These are phyloP conservation scores for Cytospora chrysosperma DNA, from an alignment of 2,329 filamentous ascomycete species.

Conservation along the genomic window DNA sequence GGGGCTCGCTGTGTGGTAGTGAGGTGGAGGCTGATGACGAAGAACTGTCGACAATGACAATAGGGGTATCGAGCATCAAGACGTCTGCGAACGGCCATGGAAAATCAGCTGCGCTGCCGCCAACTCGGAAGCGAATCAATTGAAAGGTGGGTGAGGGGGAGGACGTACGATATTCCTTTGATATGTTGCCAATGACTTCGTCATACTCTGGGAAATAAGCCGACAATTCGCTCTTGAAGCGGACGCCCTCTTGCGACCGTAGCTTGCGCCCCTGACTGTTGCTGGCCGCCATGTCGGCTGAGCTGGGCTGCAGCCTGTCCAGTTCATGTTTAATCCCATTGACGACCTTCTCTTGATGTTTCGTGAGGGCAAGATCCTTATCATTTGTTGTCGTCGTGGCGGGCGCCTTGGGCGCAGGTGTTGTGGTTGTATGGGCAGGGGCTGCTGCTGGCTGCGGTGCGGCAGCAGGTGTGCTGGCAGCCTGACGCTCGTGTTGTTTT, in stretches of 20 bases:
- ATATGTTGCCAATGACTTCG: slow-evolving; percentile 84
- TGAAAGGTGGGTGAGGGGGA: background rate
- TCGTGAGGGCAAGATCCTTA: slow-evolving; percentile 38
- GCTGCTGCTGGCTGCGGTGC: slow-evolving; percentile 16
- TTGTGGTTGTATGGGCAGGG: slow-evolving; percentile 12
- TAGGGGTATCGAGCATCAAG: slow-evolving; percentile 69
- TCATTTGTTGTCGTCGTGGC: slow-evolving; percentile 23
- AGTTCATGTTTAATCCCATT: slow-evolving; percentile 64
- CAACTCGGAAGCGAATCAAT: slow-evolving; percentile 1
- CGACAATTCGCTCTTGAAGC: slow-evolving; percentile 88
- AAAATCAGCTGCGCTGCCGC: slow-evolving; percentile 18
- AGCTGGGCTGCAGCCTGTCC: slow-evolving; percentile 52
- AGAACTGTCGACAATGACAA: slow-evolving; percentile 64
- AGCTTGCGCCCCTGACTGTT: slow-evolving; percentile 67
- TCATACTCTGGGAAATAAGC: slow-evolving; percentile 93
- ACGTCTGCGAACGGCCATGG: slow-evolving; percentile 55
- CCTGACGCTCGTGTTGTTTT: slow-evolving; percentile 28
- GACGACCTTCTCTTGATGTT: slow-evolving; percentile 56
- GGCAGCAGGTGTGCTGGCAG: slow-evolving; percentile 16
- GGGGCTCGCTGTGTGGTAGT: slow-evolving; percentile 25
- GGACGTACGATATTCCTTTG: slow-evolving; percentile 71
- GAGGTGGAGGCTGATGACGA: slow-evolving; percentile 32
- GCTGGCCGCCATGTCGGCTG: slow-evolving; percentile 45
- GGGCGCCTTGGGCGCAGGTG: slow-evolving; percentile 27
- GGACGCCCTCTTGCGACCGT: slow-evolving; percentile 79